These are phyloP conservation scores for Oxytropis ochrocephala DNA, from an alignment of 306 rosid species.

Conservation along the genomic window DNA sequence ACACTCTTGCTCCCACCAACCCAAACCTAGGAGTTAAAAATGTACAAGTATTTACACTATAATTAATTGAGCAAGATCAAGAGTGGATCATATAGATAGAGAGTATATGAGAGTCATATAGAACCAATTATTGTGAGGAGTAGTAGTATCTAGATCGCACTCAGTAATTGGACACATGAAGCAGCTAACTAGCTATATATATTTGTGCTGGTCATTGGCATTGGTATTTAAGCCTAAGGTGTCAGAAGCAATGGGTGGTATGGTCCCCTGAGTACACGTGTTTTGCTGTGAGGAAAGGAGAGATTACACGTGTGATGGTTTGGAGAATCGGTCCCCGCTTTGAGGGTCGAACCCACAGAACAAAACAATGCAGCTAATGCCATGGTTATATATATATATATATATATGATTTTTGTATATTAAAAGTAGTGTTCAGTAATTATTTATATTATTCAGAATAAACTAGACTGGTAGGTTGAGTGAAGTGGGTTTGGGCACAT, in stretches of 20 bases:
- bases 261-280: constrained; percentile 36
- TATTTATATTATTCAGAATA: too few relatives aligned
- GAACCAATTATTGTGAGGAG: background rate
- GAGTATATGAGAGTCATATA: background rate
- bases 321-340: constrained; percentile 37
- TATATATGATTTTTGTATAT: too few relatives aligned
- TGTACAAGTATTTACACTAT: background rate
- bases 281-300: background rate
- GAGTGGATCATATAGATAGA: background rate
- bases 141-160: background rate
- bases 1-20: constrained; percentile 29
- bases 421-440: too few relatives aligned
- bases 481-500: too few relatives aligned
- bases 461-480: too few relatives aligned
- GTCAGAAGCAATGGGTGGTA: constrained; percentile 17
- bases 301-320: constrained; percentile 10
- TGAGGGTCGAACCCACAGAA: constrained; percentile 41
- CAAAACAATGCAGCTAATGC: background rate
- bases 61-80: background rate
- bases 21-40: constrained; percentile 18
- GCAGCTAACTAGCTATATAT: background rate
- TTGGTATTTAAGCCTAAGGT: background rate
- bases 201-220: background rate
- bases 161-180: background rate
- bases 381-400: too few relatives aligned